Base-by-base conservation (phyloP, 1,284 basidiomycete genomes). In the Trichosporon coremiiforme region DNA sequence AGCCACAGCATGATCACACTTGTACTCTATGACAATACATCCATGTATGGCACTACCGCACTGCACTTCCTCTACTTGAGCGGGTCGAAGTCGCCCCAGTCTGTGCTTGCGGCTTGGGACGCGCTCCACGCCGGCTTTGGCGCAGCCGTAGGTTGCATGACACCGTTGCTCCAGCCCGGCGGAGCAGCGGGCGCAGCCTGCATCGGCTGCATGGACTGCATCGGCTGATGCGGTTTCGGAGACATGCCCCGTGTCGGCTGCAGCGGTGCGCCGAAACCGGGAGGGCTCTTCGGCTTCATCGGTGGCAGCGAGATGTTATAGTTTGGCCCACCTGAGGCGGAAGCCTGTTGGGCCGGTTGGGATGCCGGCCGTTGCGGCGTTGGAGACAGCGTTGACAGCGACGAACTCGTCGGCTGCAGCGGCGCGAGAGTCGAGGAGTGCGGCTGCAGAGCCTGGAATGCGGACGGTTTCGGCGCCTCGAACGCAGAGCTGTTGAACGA, bases 11-110 rank as follows among this genome's bases (percentile, higher is more conserved):
- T 41, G 31, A 60, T 13, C 55, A 29, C 65, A 55, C 29, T 60
- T 60, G 57, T 60, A 31, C 29, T 60, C 57, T 60, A 60, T 33
- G 31, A 60, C 57, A 60, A 60, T 60, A 33, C 55, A 68, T 68
- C 36, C n/a, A 53, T 53, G 22, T 25, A 38, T 53, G 47, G 31
- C 60, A 69, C 45, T 60, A 65, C 15, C 22, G 22, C 55, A 17
- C 55, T 22, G 35, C 20, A 60, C 22, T 15, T 12, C 25, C 53
- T 12, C 63, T 73, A 82, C 60, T 79, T 80, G 25, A 83, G 69
- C 6, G 83, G 82, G 69, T 84, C 83, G 68, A 84, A 83, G 70
- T 82, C 82, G 4, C 77, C 79, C 83, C 83, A 84, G 69, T 82
- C 80, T 6, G 72, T 68, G 17, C 68, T 68, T 33, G 69, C 68